Evolutionary conservation across 1,139 yeast species (phyloP), one percentile per base, ranked within the genome.

Genomic region (Debaryomyces robertsiae): DNA sequence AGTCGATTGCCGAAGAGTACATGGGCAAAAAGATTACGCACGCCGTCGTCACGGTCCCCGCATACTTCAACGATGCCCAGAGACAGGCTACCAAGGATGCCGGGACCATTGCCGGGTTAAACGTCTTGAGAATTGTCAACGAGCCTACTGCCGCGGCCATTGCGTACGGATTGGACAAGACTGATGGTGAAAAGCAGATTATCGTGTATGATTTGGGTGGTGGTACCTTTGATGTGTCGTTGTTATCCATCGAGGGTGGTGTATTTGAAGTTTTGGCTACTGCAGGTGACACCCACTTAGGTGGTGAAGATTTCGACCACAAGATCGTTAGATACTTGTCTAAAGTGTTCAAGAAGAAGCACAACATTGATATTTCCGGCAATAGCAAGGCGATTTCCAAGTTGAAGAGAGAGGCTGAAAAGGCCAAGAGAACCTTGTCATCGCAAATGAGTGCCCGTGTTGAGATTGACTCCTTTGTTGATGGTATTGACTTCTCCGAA

Each of bases 101-200:
- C 41, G 98, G 97, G 75, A 79, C 88, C 47, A 91, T 91, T 76
- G 95, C 97, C 36, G 98, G 98, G 56, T 80, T 91, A 62, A 89
- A 87, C 59, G 95, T 91, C 45, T 79, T 90, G 62, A 85, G 98
- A 75, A 90, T 91, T 62, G 95, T 91, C 54, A 91, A 91, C 67
- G 98, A 91, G 76, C 98, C 98, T 50, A 91, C 98, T 43, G 98
- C 98, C 38, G 97, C 98, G 48, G 97, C 97, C 44, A 89, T 91
- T 67, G 98, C 98, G 47, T 91, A 91, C 71, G 98, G 98, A 54
- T 79, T 91, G 58, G 97, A 91, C 72, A 85, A 87, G 69, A 77
- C 85, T 50, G 69, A 67, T 43, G 67, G 65, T 39, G 78, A 73
- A 60, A 73, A 68, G 55, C 76, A 72, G 60, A 73, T 73, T 47